Evolutionary conservation across 2,329 filamentous ascomycete species (phyloP).

Genomic region (Trichoderma lentiforme): DNA sequence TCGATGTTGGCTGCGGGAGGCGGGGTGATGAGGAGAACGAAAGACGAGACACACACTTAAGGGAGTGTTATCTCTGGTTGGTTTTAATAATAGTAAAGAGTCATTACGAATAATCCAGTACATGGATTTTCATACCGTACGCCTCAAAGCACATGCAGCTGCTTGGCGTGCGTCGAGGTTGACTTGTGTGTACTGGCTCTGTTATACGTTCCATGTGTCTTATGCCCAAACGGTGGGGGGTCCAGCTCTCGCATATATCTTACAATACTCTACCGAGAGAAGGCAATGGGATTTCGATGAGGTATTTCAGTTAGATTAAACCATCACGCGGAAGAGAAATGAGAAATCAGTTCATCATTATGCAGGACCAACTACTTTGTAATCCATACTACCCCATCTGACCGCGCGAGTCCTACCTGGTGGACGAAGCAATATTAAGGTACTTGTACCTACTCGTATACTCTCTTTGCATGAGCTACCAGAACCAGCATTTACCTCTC

Average conservation of each 20-base stretch:
- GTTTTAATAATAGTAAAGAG: not conserved
- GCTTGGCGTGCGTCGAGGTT: not conserved
- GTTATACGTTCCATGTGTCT: not conserved
- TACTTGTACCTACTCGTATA: not conserved
- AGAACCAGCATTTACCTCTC: not conserved
- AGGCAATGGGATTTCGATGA: not conserved
- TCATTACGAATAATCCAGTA: not conserved
- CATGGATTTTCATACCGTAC: not conserved
- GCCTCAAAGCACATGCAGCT: not conserved
- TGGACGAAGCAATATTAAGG: not conserved
- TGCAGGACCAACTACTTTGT: not conserved
- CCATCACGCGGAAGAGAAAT: not conserved
- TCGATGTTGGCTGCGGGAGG: not conserved
- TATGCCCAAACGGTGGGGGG: not conserved
- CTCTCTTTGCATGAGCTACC: not conserved
- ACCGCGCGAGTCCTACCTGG: not conserved
- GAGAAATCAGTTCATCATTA: slow-evolving; percentile 3
- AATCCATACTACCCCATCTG: not conserved
- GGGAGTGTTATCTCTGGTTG: not conserved
- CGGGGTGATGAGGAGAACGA: not conserved
- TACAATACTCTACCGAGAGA: not conserved
- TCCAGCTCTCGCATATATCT: not conserved
- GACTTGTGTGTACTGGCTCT: not conserved
- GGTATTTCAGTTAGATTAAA: slow-evolving; percentile 13
- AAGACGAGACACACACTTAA: not conserved